Conservation (phyloP, 2,329 filamentous ascomycete genomes). For the Clonostachys sp. region DNA sequence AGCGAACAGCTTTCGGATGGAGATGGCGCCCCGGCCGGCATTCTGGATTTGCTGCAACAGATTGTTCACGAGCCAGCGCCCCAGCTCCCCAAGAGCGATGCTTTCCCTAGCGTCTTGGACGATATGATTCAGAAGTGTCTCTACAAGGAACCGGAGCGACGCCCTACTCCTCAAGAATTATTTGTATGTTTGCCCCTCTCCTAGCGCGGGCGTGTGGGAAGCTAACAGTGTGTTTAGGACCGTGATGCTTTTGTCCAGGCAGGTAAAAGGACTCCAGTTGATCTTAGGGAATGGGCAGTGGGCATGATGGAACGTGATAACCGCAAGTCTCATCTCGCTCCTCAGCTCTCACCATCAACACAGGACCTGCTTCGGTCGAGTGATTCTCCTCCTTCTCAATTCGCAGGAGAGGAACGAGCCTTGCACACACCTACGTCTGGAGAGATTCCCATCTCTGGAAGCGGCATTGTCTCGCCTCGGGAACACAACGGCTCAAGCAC, state of each 20-base stretch:
- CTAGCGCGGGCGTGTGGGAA: too few relatives aligned
- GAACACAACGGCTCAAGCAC: constrained; percentile 43
- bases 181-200: constrained; percentile 57
- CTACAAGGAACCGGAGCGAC: constrained; percentile 80
- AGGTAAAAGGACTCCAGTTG: constrained; percentile 92
- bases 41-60: constrained; percentile 91
- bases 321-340: constrained; percentile 87
- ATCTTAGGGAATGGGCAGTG: constrained; percentile 89
- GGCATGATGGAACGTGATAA: constrained; percentile 93
- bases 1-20: constrained; percentile 67
- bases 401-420: constrained; percentile 34
- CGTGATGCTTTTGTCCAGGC: constrained; percentile 93
- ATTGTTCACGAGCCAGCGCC: constrained; percentile 96
- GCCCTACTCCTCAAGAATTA: constrained; percentile 89
- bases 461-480: constrained; percentile 48
- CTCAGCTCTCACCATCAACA: constrained; percentile 72
- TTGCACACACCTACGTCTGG: constrained; percentile 63
- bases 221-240: constrained; percentile 52
- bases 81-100: constrained; percentile 91
- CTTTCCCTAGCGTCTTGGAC: constrained; percentile 90
- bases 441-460: constrained; percentile 64
- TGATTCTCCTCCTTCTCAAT: constrained; percentile 42
- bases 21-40: constrained; percentile 84
- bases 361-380: constrained; percentile 67
- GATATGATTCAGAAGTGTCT: constrained; percentile 97